Evolutionary conservation across 768 basidiomycete species (phyloP).

Genomic region (Multifurca ochricompacta): DNA sequence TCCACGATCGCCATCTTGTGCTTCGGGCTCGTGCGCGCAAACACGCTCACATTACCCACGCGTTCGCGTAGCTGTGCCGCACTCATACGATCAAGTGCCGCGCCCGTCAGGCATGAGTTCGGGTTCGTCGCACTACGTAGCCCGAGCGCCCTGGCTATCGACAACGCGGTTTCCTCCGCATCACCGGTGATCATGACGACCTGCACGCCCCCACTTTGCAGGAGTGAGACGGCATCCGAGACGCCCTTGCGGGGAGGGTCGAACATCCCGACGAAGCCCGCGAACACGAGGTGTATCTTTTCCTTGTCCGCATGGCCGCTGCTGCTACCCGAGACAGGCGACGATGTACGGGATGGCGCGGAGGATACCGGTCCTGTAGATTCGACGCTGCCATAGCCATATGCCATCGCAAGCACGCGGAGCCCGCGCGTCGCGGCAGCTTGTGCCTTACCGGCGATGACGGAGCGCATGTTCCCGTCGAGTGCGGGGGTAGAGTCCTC

Average conservation of each 20-base stretch:
- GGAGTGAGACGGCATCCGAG: slow-evolving; percentile 73
- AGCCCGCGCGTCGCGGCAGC: slow-evolving; percentile 67
- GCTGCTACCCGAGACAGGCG: slow-evolving; percentile 23
- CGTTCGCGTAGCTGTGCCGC: slow-evolving; percentile 75
- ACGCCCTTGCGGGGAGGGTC: slow-evolving; percentile 94
- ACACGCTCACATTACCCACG: slow-evolving; percentile 77
- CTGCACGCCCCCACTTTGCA: slow-evolving; percentile 84
- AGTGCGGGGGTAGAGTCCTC: slow-evolving; percentile 83
- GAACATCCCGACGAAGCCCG: slow-evolving; percentile 90
- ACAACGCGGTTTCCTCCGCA: slow-evolving; percentile 81
- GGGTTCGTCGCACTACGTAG: slow-evolving; percentile 48
- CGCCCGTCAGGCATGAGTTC: slow-evolving; percentile 38
- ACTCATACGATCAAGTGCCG: slow-evolving; percentile 71
- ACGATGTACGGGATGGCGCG: slow-evolving; percentile 22
- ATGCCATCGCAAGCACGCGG: slow-evolving; percentile 89
- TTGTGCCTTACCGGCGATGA: slow-evolving; percentile 66
- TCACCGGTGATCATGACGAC: slow-evolving; percentile 99
- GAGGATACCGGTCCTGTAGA: slow-evolving; percentile 16
- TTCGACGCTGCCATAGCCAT: slow-evolving; percentile 61
- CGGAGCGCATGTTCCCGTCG: slow-evolving; percentile 56
- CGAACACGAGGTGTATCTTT: slow-evolving; percentile 63
- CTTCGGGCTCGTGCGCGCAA: slow-evolving; percentile 91
- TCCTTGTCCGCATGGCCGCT: slow-evolving; percentile 31
- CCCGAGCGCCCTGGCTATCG: slow-evolving; percentile 82
- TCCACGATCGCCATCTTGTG: slow-evolving; percentile 98